These are phyloP conservation scores for Sporisorium iseilematis-ciliati DNA, from an alignment of 1,284 basidiomycete genomes.

Conservation along the genomic window DNA sequence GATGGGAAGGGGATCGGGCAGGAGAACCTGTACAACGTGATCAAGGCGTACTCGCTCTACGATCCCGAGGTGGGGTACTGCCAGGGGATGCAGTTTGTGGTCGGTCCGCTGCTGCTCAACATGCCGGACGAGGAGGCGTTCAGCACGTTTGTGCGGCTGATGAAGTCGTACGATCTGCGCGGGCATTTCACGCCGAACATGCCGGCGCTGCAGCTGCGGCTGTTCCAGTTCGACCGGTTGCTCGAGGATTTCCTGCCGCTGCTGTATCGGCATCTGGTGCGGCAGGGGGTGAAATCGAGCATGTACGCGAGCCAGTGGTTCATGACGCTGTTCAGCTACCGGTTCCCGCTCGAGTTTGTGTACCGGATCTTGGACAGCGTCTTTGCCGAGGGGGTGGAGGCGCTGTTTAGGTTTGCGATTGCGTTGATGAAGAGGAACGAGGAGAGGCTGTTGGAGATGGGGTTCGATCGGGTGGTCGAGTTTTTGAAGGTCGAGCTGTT, in stretches of 20 bases:
- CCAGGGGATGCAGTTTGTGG: constrained; percentile 89
- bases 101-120: constrained; percentile 90
- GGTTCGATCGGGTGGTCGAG: constrained; percentile 60
- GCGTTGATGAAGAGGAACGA: constrained; percentile 90
- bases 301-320: constrained; percentile 99
- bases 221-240: constrained; percentile 91
- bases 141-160: constrained; percentile 92
- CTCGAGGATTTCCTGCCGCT: constrained; percentile 92
- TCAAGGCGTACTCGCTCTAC: constrained; percentile 97
- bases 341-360: constrained; percentile 94
- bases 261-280: constrained; percentile 87
- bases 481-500: constrained; percentile 63
- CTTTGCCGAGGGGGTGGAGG: constrained; percentile 95
- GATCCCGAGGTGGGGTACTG: constrained; percentile 97
- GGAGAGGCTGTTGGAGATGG: constrained; percentile 71
- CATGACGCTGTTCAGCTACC: constrained; percentile 76
- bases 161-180: constrained; percentile 94
- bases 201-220: constrained; percentile 92
- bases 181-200: constrained; percentile 98
- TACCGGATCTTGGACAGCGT: constrained; percentile 95
- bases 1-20: constrained; percentile 88
- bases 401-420: constrained; percentile 94
- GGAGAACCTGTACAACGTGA: constrained; percentile 95
- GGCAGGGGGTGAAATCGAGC: constrained; percentile 87
- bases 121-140: constrained; percentile 81